phyloP scores from a whole-genome alignment of 768 basidiomycete genomes.

The Sutorius australiensis region DNA sequence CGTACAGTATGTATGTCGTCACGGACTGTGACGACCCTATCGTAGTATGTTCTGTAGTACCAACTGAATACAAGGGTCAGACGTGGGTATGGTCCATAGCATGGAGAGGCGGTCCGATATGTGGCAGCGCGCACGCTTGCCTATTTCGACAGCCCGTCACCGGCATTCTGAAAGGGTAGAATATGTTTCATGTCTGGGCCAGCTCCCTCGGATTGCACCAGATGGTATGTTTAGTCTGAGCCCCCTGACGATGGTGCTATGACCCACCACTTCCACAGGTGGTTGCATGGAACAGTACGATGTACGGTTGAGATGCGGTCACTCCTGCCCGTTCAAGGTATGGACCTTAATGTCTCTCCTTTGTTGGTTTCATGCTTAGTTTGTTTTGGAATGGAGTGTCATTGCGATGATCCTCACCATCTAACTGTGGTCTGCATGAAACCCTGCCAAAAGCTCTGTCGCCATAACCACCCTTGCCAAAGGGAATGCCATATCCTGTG shows the following conservation, averaged over 20 bases:
- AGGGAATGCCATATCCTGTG: conserved; percentile 50
- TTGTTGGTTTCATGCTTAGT: neutral
- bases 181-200: conserved; percentile 47
- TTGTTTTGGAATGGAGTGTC: conserved; percentile 41
- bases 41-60: too few species aligned
- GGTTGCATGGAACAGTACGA: conserved; percentile 61
- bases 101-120: too few species aligned
- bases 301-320: conserved; percentile 53
- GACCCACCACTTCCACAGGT: conserved; percentile 33
- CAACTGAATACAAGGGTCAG: too few species aligned
- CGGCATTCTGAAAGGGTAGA: conserved; percentile 46
- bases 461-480: conserved; percentile 54
- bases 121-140: too few species aligned
- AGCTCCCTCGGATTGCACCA: conserved; percentile 48
- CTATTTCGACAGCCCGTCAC: conserved; percentile 49
- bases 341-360: neutral
- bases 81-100: too few species aligned
- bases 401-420: conserved; percentile 57
- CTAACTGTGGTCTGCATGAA: conserved; percentile 43
- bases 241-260: neutral
- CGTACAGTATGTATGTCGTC: too few species aligned
- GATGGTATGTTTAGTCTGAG: conserved; percentile 41
- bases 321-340: conserved; percentile 61
- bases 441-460: conserved; percentile 50
- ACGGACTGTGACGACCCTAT: too few species aligned